Percentiles rank a stretch among this genome's conserved stretches.
These are phyloP conservation scores for Monosiga brevicollis DNA, from an alignment of 78 protist genomes.

Conservation along the genomic window DNA sequence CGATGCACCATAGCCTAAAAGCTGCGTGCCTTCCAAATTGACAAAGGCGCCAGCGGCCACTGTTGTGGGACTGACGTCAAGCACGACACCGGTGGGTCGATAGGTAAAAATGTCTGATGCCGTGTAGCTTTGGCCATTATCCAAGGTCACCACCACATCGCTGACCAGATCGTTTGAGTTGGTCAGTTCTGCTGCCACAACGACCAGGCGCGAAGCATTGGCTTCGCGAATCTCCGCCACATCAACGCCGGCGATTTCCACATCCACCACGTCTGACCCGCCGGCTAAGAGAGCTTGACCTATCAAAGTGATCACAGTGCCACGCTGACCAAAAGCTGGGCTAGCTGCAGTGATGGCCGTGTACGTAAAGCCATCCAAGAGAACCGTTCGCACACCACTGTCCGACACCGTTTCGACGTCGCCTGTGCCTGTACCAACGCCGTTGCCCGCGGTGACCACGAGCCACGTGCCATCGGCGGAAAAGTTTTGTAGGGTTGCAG, in stretches of 20 bases:
- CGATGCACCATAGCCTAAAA: background rate
- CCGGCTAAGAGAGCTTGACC: background rate
- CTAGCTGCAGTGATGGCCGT: background rate
- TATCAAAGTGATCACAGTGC: background rate
- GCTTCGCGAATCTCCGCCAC: background rate
- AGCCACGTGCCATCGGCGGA: background rate
- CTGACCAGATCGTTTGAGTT: background rate
- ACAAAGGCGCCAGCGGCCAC: background rate
- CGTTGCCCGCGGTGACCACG: background rate
- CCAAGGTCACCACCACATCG: background rate
- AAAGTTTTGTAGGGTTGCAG: background rate
- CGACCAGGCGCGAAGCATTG: background rate
- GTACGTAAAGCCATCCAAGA: background rate
- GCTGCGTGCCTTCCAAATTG: background rate
- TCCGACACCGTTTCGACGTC: background rate
- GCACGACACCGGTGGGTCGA: background rate
- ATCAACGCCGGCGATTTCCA: background rate
- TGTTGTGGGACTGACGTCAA: background rate
- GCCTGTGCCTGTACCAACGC: background rate
- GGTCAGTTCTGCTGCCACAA: background rate
- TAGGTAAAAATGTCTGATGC: background rate
- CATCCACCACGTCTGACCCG: background rate
- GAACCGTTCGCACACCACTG: background rate
- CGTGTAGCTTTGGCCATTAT: background rate
- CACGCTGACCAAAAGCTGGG: background rate